Evolutionary conservation across 1,139 yeast genomes (phyloP).

Genomic region (Candida albicans): DNA sequence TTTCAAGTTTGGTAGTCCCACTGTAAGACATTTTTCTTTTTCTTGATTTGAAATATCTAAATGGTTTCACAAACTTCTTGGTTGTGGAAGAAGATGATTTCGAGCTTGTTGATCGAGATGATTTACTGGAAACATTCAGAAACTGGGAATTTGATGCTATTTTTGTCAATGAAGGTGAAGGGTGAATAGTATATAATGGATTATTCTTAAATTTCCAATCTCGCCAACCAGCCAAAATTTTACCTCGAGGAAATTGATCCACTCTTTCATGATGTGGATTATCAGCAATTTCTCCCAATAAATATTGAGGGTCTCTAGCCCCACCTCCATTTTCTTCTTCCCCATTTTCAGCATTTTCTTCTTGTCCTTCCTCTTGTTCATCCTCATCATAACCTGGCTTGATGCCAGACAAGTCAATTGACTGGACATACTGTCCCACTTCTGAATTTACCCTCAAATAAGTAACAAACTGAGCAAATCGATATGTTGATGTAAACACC

Average conservation of each 20-base stretch:
- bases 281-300: neutral
- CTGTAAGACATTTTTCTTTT: conserved; percentile 19
- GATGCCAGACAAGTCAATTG: conserved; percentile 56
- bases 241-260: conserved; percentile 17
- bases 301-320: neutral
- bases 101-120: conserved; percentile 16
- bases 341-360: conserved; percentile 31
- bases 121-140: conserved; percentile 19
- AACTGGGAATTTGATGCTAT: conserved; percentile 27
- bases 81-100: conserved; percentile 15
- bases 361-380: conserved; percentile 22
- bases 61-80: conserved; percentile 23
- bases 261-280: conserved; percentile 7
- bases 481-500: conserved; percentile 61
- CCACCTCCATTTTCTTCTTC: conserved; percentile 20
- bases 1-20: conserved; percentile 5
- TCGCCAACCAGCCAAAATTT: conserved; percentile 73
- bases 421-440: conserved; percentile 56
- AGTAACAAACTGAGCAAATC: conserved; percentile 77
- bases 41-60: conserved; percentile 25
- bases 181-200: conserved; percentile 53
- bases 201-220: conserved; percentile 81
- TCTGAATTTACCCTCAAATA: conserved; percentile 54
- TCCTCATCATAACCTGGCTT: conserved; percentile 49
- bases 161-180: conserved; percentile 25